phyloP scores from a whole-genome alignment of 495 filamentous ascomycete species.

The Aspergillus ostianus region DNA sequence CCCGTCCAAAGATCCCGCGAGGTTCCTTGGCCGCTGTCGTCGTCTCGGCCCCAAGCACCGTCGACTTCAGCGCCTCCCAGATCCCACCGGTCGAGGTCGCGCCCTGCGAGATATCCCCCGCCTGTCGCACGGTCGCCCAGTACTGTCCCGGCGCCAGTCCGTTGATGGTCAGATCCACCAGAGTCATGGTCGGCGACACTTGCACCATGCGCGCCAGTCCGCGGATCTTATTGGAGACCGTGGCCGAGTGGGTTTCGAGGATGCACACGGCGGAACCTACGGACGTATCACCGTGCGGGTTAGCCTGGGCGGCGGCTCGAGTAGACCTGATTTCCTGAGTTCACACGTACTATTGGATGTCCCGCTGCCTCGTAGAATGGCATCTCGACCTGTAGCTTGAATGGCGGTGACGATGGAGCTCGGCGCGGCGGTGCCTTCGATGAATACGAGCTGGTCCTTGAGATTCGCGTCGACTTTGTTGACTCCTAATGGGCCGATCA shows the following conservation, averaged over 20 bases:
- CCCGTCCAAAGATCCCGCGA: slow-evolving; percentile 68
- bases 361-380: slow-evolving; percentile 89
- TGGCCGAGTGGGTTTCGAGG: slow-evolving; percentile 78
- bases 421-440: slow-evolving; percentile 64
- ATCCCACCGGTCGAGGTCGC: slow-evolving; percentile 77
- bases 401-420: slow-evolving; percentile 87
- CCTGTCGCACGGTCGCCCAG: slow-evolving; percentile 75
- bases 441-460: slow-evolving; percentile 47
- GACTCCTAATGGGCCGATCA: slow-evolving; percentile 32
- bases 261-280: slow-evolving; percentile 92
- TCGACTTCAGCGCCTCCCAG: slow-evolving; percentile 62
- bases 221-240: slow-evolving; percentile 60
- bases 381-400: slow-evolving; percentile 85
- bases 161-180: slow-evolving; percentile 85
- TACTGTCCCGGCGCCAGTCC: slow-evolving; percentile 83
- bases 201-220: slow-evolving; percentile 81
- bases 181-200: slow-evolving; percentile 67
- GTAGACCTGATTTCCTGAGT: neutral
- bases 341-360: slow-evolving; percentile 69
- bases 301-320: neutral
- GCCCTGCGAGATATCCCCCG: slow-evolving; percentile 86
- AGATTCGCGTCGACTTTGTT: slow-evolving; percentile 49
- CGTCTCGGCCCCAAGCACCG: slow-evolving; percentile 43
- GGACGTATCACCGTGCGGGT: slow-evolving; percentile 1
- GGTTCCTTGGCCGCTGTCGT: slow-evolving; percentile 37